These are phyloP conservation scores for Cyclocybe aegerita DNA, from an alignment of 768 basidiomycete species.

Conservation along the genomic window DNA sequence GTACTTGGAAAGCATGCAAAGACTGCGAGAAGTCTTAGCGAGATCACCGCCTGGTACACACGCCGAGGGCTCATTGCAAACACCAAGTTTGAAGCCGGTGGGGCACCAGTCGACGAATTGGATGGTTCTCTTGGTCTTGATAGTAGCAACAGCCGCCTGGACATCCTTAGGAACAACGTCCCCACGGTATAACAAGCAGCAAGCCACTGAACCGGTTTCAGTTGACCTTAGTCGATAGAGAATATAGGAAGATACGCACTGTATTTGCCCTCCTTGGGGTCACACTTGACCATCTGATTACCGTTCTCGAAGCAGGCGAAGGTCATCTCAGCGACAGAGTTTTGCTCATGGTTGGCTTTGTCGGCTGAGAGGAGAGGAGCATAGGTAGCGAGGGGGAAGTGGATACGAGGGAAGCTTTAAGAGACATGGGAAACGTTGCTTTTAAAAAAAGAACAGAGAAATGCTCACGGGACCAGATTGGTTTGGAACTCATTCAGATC, in stretches of 20 bases:
- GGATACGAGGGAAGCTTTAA: slow-evolving; percentile 89
- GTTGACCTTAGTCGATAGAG: neutral
- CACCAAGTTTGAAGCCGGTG: slow-evolving; percentile 95
- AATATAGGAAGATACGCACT: slow-evolving; percentile 50
- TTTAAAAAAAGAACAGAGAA: neutral
- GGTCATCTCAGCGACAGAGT: slow-evolving; percentile 97
- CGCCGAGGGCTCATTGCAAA: slow-evolving; percentile 94
- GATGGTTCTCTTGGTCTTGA: slow-evolving; percentile 97
- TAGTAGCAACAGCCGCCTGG: slow-evolving; percentile 85
- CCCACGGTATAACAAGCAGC: slow-evolving; percentile 88
- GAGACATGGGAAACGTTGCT: slow-evolving; percentile 9
- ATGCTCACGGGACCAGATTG: slow-evolving; percentile 89
- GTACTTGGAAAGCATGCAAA: slow-evolving; percentile 92
- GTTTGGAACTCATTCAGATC: slow-evolving; percentile 99
- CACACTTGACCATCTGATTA: slow-evolving; percentile 95
- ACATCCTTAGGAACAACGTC: slow-evolving; percentile 97
- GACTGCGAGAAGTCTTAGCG: slow-evolving; percentile 87
- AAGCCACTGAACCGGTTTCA: slow-evolving; percentile 61
- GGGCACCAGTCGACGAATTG: slow-evolving; percentile 98
- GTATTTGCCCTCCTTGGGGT: slow-evolving; percentile 97
- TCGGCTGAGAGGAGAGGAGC: slow-evolving; percentile 93
- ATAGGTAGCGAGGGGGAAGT: slow-evolving; percentile 96
- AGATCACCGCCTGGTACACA: slow-evolving; percentile 92
- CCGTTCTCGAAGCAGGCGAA: slow-evolving; percentile 95
- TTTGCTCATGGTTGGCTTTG: slow-evolving; percentile 94